Conservation (phyloP, 345 rosid species). For the Iberis pinnata region DNA sequence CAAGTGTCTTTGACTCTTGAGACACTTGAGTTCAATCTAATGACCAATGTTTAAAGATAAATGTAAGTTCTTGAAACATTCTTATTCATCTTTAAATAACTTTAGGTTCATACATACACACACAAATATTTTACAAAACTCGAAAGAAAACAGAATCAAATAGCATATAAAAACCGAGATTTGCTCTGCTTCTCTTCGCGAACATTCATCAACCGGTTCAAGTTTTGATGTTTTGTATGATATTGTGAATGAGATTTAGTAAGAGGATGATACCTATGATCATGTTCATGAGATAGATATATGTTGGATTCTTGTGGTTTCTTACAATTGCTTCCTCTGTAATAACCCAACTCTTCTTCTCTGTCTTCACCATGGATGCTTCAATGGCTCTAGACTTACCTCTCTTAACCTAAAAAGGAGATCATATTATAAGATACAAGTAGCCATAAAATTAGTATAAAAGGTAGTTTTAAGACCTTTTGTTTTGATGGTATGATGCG, state of each 20-base stretch:
- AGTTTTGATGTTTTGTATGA: conserved; percentile 54
- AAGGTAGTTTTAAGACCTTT: conserved; percentile 8
- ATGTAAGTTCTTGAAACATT: too few relatives aligned
- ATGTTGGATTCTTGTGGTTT: not conserved
- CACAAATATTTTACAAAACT: not conserved
- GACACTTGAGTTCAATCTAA: not conserved
- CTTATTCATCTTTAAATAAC: not conserved
- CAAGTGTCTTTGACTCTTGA: too few relatives aligned
- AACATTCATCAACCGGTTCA: conserved; percentile 14
- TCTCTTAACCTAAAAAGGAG: conserved; percentile 6
- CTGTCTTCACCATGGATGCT: conserved; percentile 5
- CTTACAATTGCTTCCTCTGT: conserved; percentile 3
- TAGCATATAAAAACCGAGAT: not conserved
- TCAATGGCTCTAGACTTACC: not conserved
- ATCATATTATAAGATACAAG: not conserved
- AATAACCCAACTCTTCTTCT: conserved; percentile 12
- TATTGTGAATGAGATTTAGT: conserved; percentile 6
- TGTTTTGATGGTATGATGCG: conserved; percentile 1
- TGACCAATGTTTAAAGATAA: too few relatives aligned
- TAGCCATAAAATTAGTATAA: not conserved
- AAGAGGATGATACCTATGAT: conserved; percentile 18
- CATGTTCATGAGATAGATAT: conserved; percentile 10
- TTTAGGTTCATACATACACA: not conserved
- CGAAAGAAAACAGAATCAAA: not conserved
- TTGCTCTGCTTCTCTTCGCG: not conserved